Base-by-base conservation (phyloP, 768 basidiomycete species). In the Russula lepida region DNA sequence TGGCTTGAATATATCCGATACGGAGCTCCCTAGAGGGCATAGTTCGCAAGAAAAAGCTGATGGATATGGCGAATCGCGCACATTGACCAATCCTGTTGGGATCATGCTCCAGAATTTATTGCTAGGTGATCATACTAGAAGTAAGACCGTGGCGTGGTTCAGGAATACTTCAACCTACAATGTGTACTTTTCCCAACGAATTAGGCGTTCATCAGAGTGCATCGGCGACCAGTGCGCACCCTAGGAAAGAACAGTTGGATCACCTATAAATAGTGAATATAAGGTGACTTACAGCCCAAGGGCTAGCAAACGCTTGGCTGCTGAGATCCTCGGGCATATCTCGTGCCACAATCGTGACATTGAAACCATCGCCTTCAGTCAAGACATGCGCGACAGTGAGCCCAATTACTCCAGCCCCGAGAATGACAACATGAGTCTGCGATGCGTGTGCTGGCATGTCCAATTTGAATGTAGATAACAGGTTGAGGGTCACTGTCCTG, bases 101-200 rank as follows among this genome's bases (percentile, higher is more conserved):
- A 78, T 75, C 77, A 79, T 73, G 60, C 74, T 72, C 78, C 79
- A 81, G 23, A 80, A 69, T 54, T 75, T 79, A 62, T 79, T 69
- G 55, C 78, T 79, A 64, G 25, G 23, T 27, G 35, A 33, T 1
- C 39, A 47, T 53, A n/a, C 30, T 8, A 23, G 25, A 41, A 19
- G 27, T 62, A 23, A 53, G 39, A 56, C 13, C n/a, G n/a, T n/a
- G n/a, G n/a, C n/a, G 19, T 57, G 23, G 25, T 0, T n/a, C 32
- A 21, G 11, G 12, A 17, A 12, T 11, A 15, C 13, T 30, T 37
- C 27, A 9, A 66, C 79, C 70, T 64, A 78, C 79, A 78, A 80
- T 32, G 78, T 75, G 27, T 65, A 54, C 46, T 63, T 64, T 62
- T 80, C 80, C 75, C 78, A 77, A 48, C 68, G 64, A 32, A 71